Evolutionary conservation across 495 filamentous ascomycete genomes (phyloP), one percentile per base, ranked within the genome.

Genomic region (Xylaria bambusicola): DNA sequence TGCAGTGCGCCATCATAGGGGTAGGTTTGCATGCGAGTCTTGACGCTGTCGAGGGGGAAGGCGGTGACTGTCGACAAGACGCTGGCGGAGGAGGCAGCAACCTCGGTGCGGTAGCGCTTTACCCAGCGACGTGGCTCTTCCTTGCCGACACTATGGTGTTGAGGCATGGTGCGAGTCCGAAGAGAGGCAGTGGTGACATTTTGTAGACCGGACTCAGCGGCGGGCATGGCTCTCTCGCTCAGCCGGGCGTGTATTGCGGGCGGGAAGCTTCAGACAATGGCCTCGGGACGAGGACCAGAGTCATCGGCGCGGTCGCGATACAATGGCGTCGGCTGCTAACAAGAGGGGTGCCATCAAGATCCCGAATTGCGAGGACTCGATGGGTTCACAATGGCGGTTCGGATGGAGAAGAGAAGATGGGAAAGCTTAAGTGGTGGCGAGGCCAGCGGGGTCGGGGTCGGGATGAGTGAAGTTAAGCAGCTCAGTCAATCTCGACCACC

Each of bases 1-100:
- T 88, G 85, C 54, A 77, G 60, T 61, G 89, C 86, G 62, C 80
- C 85, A 33, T 83, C 76, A 70, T 89, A 91, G 57, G 84, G 83
- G 73, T 90, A 90, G 20, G 87, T 91, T 78, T 93, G 90, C 86
- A 93, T 90, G 56, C 90, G 88, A 31, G 89, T 91, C 74, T 93
- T 93, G 63, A 92, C 85, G 48, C 88, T 92, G 71, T 93, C 90
- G 52, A 93, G 78, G 26, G 90, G 90, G 69, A 91, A 93, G 20
- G 89, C 86, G 60, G 81, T 75, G 67, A 90, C 77, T 7, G 89
- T 92, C 20, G 87, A 90, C 40, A 91, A 70, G 47, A 92, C 77
- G 73, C 88, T 92, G 64, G 85, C 87, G 10, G 84, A 73, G 62
- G 86, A 87, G 13, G 90, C 89, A 44, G 90, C 86, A 36, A 91